phyloP scores from a whole-genome alignment of 1,139 yeast species.

The Protomyces pachydermus region DNA sequence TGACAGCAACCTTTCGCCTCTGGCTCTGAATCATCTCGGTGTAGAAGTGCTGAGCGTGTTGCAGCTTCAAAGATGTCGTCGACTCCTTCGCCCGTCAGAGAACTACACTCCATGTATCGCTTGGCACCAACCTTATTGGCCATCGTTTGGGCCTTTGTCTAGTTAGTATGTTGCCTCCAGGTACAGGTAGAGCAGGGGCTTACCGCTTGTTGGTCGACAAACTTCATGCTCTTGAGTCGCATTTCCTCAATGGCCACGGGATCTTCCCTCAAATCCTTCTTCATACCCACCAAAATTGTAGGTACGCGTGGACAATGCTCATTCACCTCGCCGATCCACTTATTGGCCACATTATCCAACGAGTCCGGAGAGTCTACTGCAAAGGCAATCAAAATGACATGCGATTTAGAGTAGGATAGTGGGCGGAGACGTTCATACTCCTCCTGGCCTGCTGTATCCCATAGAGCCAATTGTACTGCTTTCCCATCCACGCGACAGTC shows the following conservation, averaged over 20 bases:
- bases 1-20: constrained; percentile 34
- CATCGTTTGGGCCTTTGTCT: constrained; percentile 59
- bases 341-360: constrained; percentile 54
- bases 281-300: constrained; percentile 80
- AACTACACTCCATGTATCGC: constrained; percentile 86
- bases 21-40: constrained; percentile 30
- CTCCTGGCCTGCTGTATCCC: constrained; percentile 99
- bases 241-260: constrained; percentile 68
- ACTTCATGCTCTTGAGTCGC: constrained; percentile 68
- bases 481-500: constrained; percentile 91
- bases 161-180: neutral
- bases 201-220: constrained; percentile 62
- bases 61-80: constrained; percentile 36
- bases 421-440: constrained; percentile 60
- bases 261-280: constrained; percentile 82
- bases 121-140: constrained; percentile 85
- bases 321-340: constrained; percentile 68
- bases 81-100: constrained; percentile 58
- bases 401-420: constrained; percentile 62
- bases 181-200: neutral
- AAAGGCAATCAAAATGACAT: constrained; percentile 63
- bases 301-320: constrained; percentile 81
- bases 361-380: constrained; percentile 62
- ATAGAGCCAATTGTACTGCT: constrained; percentile 77
- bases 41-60: constrained; percentile 44